Evolutionary conservation across 23 red algal genomes (phyloP).

Genomic region (Chondrus crispus): DNA sequence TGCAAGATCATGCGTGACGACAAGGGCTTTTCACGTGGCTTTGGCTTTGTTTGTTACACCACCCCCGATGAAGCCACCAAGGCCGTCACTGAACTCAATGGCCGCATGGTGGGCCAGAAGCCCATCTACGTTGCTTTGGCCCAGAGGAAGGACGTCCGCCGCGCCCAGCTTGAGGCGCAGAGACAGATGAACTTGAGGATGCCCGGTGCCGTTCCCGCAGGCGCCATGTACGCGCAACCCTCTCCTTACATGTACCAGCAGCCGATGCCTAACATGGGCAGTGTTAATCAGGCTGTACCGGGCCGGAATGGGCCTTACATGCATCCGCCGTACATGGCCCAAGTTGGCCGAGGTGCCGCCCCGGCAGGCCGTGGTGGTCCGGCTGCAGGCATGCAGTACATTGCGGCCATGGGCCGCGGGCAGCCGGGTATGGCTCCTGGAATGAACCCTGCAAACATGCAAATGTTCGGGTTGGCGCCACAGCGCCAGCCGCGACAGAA

Average conservation of each 20-base stretch:
- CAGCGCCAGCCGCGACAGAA: slow-evolving; percentile 59
- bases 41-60: slow-evolving; percentile 98
- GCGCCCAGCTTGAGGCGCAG: slow-evolving; percentile 92
- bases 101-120: slow-evolving; percentile 89
- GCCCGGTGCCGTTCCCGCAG: slow-evolving; percentile 17
- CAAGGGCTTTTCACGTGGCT: slow-evolving; percentile 74
- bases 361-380: slow-evolving; percentile 54
- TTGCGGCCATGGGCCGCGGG: slow-evolving; percentile 64
- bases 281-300: slow-evolving; percentile 25
- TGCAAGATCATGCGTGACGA: slow-evolving; percentile 97
- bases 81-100: slow-evolving; percentile 96
- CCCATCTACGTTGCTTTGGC: slow-evolving; percentile 95
- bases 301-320: slow-evolving; percentile 36
- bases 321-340: slow-evolving; percentile 73
- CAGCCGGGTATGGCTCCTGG: slow-evolving; percentile 47
- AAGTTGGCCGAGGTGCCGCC: slow-evolving; percentile 50
- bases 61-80: slow-evolving; percentile 96
- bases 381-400: slow-evolving; percentile 40
- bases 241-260: slow-evolving; percentile 79
- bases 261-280: slow-evolving; percentile 52
- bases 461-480: slow-evolving; percentile 20
- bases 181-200: slow-evolving; percentile 44
- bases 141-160: slow-evolving; percentile 90
- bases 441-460: slow-evolving; percentile 39
- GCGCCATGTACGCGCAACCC: slow-evolving; percentile 75